Percentiles rank a stretch among this genome's conserved stretches.
These are phyloP conservation scores for Taphrina communis DNA, from an alignment of 1,139 yeast genomes.

Conservation along the genomic window DNA sequence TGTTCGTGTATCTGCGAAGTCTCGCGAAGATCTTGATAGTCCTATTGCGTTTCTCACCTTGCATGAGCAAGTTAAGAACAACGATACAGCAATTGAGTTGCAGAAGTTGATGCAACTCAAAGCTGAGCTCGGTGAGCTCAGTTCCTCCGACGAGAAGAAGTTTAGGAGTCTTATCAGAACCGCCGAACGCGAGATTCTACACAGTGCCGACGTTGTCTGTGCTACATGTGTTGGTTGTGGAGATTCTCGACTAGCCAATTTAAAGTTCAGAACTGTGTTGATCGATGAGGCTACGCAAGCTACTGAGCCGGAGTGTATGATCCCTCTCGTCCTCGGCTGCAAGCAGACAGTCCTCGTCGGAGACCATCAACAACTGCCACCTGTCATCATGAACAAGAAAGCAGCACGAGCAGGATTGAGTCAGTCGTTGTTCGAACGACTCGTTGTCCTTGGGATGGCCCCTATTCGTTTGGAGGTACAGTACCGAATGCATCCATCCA, in stretches of 20 bases:
- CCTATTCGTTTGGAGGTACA: conserved; percentile 90
- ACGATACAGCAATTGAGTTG: conserved; percentile 61
- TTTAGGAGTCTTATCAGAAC: conserved; percentile 56
- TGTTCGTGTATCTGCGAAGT: conserved; percentile 74
- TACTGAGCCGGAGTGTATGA: conserved; percentile 86
- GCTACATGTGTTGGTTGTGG: conserved; percentile 95
- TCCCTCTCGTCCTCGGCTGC: conserved; percentile 87
- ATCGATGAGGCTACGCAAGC: conserved; percentile 96
- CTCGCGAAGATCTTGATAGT: conserved; percentile 80
- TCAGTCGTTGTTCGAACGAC: conserved; percentile 84
- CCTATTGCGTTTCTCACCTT: conserved; percentile 62
- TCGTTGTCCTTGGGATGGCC: conserved; percentile 80
- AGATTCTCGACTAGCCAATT: conserved; percentile 63
- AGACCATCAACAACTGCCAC: conserved; percentile 94
- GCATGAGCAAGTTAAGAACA: conserved; percentile 57
- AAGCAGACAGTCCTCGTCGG: conserved; percentile 90
- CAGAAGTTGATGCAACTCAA: conserved; percentile 64
- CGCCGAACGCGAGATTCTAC: conserved; percentile 61
- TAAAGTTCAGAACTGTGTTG: conserved; percentile 74
- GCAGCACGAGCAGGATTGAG: conserved; percentile 86
- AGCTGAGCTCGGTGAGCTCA: conserved; percentile 73
- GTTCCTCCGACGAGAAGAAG: conserved; percentile 59
- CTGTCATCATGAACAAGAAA: conserved; percentile 76
- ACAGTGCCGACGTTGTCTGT: conserved; percentile 78
- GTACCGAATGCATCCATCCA: conserved; percentile 90